phyloP scores from a whole-genome alignment of 208 protist genomes.

The Leishmania aethiopica region DNA sequence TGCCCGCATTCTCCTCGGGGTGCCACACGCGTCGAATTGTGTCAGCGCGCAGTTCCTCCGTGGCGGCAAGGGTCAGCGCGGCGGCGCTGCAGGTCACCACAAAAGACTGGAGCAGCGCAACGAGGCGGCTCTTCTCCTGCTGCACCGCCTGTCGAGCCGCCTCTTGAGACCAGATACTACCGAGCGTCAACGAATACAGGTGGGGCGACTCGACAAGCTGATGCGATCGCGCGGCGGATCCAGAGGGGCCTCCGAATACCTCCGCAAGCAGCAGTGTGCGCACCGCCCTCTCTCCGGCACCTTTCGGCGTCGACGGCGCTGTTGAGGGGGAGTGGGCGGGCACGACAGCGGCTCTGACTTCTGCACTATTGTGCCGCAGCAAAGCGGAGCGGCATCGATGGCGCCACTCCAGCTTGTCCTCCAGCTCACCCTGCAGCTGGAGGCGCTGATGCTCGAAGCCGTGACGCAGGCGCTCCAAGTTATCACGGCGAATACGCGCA shows the following conservation, averaged over 20 bases:
- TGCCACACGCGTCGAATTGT: slow-evolving; percentile 39
- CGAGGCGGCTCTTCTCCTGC: slow-evolving; percentile 36
- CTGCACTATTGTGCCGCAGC: slow-evolving; percentile 2
- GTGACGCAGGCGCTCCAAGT: slow-evolving; percentile 38
- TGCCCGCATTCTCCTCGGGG: neutral
- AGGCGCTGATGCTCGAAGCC: slow-evolving; percentile 67
- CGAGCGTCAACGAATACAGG: neutral
- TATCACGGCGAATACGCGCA: slow-evolving; percentile 10
- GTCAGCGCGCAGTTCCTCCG: slow-evolving; percentile 44
- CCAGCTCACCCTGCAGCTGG: slow-evolving; percentile 52
- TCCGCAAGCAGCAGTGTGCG: slow-evolving; percentile 1
- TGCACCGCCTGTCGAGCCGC: slow-evolving; percentile 57
- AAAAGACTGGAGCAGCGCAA: slow-evolving; percentile 42
- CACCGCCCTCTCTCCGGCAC: neutral
- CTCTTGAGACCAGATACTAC: slow-evolving; percentile 55
- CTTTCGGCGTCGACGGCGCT: neutral
- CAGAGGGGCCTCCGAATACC: slow-evolving; percentile 2
- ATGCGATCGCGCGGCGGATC: neutral
- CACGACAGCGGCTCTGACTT: neutral
- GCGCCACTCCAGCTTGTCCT: slow-evolving; percentile 54
- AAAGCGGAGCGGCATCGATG: slow-evolving; percentile 54
- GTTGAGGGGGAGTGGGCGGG: neutral
- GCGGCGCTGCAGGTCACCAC: slow-evolving; percentile 46
- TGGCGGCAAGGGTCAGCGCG: slow-evolving; percentile 50
- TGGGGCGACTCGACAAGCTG: no score